Evolutionary conservation across 768 basidiomycete species (phyloP).

Genomic region (Cystobasidium tubakii): DNA sequence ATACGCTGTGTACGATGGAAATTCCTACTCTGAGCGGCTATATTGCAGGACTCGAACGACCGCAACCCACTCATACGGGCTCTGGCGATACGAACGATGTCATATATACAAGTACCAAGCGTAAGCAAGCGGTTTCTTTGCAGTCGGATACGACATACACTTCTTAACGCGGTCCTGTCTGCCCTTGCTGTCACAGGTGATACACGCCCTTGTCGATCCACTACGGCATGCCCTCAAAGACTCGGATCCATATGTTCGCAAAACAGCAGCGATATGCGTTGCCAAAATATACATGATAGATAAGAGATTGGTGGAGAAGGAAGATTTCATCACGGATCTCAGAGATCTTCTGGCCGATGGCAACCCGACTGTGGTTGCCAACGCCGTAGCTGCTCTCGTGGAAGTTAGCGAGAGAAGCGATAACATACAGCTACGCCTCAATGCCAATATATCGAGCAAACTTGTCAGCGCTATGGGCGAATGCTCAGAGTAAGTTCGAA

Average conservation of each 20-base stretch:
- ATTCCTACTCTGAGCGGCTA: background rate
- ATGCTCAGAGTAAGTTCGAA: conserved; percentile 80
- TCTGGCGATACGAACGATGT: conserved; percentile 96
- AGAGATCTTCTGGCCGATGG: conserved; percentile 84
- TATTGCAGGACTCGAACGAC: conserved; percentile 79
- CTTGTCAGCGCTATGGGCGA: conserved; percentile 83
- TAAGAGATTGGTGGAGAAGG: conserved; percentile 74
- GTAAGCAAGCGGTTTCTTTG: background rate
- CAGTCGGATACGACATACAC: background rate
- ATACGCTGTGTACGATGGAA: background rate
- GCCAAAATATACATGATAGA: conserved; percentile 90
- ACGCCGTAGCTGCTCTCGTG: conserved; percentile 91
- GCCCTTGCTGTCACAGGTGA: too few species aligned
- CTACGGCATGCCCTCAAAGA: conserved; percentile 87
- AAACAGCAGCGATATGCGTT: conserved; percentile 96
- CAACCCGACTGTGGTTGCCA: conserved; percentile 95
- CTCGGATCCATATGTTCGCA: conserved; percentile 93
- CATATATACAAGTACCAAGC: conserved; percentile 87
- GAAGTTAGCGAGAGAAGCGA: conserved; percentile 94
- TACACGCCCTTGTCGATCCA: conserved; percentile 77
- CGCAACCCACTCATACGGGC: conserved; percentile 94
- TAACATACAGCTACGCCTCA: conserved; percentile 85
- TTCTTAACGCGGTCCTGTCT: too few species aligned
- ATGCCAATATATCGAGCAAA: conserved; percentile 78
- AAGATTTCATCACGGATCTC: conserved; percentile 82